Conservation (phyloP, 306 rosid genomes). For the Castanea mollissima region DNA sequence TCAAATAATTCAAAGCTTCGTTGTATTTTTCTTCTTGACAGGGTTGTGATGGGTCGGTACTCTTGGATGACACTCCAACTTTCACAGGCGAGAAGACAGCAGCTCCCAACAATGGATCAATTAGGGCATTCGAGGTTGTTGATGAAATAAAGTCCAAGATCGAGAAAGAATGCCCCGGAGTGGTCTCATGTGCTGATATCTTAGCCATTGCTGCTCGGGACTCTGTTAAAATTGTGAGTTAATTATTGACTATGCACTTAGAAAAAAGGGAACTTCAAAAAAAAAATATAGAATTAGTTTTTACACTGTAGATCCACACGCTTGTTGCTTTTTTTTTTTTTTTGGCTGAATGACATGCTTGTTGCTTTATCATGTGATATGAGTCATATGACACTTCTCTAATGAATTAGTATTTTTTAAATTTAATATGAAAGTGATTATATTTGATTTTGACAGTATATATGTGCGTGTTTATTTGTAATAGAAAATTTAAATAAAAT, state of each 20-base stretch:
- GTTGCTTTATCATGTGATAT: no score
- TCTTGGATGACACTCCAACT: conserved; percentile 59
- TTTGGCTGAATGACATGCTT: no score
- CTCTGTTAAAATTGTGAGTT: conserved; percentile 58
- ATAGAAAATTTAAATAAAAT: no score
- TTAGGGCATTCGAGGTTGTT: conserved; percentile 60
- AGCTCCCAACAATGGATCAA: conserved; percentile 46
- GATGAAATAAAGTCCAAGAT: conserved; percentile 53
- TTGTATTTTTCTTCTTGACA: conserved; percentile 15
- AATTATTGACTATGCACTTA: no score
- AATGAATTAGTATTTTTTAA: no score
- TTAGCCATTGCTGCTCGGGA: conserved; percentile 80
- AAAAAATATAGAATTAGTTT: no score
- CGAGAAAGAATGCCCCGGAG: conserved; percentile 54
- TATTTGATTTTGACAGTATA: no score
- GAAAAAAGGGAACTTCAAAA: background rate
- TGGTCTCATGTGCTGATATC: conserved; percentile 85
- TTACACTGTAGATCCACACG: no score
- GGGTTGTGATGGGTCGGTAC: conserved; percentile 87
- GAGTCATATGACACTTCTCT: no score
- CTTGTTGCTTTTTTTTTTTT: no score
- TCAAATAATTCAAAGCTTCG: background rate
- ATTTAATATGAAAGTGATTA: no score
- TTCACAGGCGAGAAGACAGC: conserved; percentile 78
- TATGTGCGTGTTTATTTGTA: no score